These are phyloP conservation scores for Sporothrix humicola DNA, from an alignment of 2,329 filamentous ascomycete species.

Conservation along the genomic window DNA sequence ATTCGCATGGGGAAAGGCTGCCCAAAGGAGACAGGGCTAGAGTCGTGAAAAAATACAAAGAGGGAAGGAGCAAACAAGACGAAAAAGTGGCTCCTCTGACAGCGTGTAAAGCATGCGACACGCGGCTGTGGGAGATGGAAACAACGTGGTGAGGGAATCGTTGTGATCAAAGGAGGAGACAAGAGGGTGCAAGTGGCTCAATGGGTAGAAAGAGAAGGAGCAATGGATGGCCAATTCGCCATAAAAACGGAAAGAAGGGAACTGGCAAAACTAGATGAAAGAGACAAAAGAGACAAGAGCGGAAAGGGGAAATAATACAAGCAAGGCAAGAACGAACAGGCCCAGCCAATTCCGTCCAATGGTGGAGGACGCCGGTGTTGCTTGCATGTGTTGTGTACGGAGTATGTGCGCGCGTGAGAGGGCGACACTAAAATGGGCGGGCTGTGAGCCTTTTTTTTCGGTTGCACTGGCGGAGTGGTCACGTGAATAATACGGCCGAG, in stretches of 20 bases:
- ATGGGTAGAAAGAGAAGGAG: slow-evolving; percentile 1
- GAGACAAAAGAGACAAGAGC: slow-evolving; percentile 8
- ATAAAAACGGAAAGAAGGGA: too few species aligned
- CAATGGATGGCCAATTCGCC: not conserved
- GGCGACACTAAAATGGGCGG: slow-evolving; percentile 16
- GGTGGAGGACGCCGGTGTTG: slow-evolving; percentile 10
- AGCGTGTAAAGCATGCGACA: not conserved
- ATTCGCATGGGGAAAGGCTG: slow-evolving; percentile 31
- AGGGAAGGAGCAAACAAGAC: slow-evolving; percentile 19
- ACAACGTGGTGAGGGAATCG: not conserved
- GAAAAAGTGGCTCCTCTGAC: not conserved
- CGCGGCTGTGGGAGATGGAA: not conserved
- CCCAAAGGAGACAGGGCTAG: slow-evolving; percentile 27
- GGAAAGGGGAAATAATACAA: not conserved
- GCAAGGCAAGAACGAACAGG: not conserved
- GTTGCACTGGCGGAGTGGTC: slow-evolving; percentile 16
- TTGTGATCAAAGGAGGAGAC: not conserved
- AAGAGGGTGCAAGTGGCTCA: not conserved
- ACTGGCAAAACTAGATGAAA: slow-evolving; percentile 14
- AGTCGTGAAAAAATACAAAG: slow-evolving; percentile 27
- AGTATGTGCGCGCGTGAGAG: not conserved
- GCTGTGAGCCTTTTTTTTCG: slow-evolving; percentile 35
- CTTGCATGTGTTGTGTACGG: slow-evolving; percentile 25
- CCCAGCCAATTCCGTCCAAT: not conserved
- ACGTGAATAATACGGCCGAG: slow-evolving; percentile 28